Percentiles rank a stretch among this genome's conserved stretches.
These are phyloP conservation scores for Paraphoma sp. DNA, from an alignment of 2,329 filamentous ascomycete species.

Conservation along the genomic window DNA sequence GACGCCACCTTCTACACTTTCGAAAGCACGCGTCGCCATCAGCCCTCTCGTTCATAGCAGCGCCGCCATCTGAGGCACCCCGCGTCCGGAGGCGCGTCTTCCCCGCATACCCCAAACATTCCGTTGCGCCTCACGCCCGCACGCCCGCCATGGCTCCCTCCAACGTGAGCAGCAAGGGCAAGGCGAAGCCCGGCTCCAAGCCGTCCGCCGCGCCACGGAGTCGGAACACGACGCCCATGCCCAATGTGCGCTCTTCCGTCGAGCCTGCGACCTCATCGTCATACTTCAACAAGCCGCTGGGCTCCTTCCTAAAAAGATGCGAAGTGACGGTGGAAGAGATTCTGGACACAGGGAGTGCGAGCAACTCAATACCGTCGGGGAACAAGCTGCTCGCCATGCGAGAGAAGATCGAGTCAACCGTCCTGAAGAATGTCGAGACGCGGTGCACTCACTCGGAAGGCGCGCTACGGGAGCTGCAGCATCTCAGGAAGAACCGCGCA, in stretches of 20 bases:
- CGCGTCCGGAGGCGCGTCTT: constrained; percentile 1
- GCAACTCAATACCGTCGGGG: constrained; percentile 62
- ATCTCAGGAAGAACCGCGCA: constrained; percentile 67
- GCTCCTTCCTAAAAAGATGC: constrained; percentile 63
- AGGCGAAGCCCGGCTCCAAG: constrained; percentile 56
- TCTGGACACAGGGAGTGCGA: constrained; percentile 67
- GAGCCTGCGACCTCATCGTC: constrained; percentile 50
- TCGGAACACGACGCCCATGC: constrained; percentile 78
- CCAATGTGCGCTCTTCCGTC: constrained; percentile 58
- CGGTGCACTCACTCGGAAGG: constrained; percentile 73
- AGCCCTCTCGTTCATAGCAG: neutral
- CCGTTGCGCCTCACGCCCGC: constrained; percentile 3
- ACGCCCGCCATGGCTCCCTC: constrained; percentile 39
- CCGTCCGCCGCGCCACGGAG: constrained; percentile 57
- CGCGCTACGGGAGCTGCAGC: constrained; percentile 73
- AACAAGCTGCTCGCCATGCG: constrained; percentile 69
- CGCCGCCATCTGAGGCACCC: too few species aligned
- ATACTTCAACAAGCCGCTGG: constrained; percentile 67
- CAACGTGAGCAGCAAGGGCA: constrained; percentile 53
- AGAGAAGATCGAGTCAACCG: constrained; percentile 67
- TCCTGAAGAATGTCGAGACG: constrained; percentile 51
- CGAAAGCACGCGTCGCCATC: neutral
- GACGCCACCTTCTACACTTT: neutral
- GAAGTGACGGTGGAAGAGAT: constrained; percentile 73
- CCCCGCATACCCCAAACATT: constrained; percentile 13